Percentiles rank a stretch among this genome's conserved stretches.
Evolutionary conservation across 106 monocot genomes (phyloP).

Genomic region (Dendrobium nobile): DNA sequence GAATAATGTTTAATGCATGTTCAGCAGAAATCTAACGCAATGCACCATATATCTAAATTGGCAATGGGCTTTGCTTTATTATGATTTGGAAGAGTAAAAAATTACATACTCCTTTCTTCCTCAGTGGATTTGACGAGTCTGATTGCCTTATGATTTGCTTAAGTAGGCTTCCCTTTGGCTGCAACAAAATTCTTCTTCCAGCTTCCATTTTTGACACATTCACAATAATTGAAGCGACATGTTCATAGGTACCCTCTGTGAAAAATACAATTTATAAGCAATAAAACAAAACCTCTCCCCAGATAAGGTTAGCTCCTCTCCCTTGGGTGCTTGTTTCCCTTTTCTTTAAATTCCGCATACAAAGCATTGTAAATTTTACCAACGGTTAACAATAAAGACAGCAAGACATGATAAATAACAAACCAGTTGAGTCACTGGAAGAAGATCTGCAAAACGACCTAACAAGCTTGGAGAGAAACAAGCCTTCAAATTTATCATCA

Average conservation of each 20-base stretch:
- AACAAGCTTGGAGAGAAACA: slow-evolving; percentile 82
- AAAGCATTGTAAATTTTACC: not conserved
- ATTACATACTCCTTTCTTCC: slow-evolving; percentile 81
- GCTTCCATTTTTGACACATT: slow-evolving; percentile 78
- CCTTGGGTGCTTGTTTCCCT: too few species aligned
- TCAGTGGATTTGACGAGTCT: slow-evolving; percentile 64
- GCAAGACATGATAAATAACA: not conserved
- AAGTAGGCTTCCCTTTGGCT: slow-evolving; percentile 71
- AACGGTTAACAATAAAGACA: not conserved
- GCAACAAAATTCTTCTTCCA: slow-evolving; percentile 77
- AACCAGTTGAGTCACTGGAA: slow-evolving; percentile 43
- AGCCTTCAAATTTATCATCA: slow-evolving; percentile 78
- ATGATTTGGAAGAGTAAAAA: not conserved
- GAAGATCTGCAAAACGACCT: slow-evolving; percentile 83
- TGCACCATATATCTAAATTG: not conserved
- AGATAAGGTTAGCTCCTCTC: not conserved
- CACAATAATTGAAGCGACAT: slow-evolving; percentile 83
- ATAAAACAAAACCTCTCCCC: not conserved
- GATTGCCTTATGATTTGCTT: slow-evolving; percentile 87
- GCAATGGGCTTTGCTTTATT: not conserved
- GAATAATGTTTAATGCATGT: not conserved
- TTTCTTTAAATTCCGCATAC: not conserved
- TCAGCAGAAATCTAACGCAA: not conserved
- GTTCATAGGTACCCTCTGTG: slow-evolving; percentile 70
- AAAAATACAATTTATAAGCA: slow-evolving; percentile 9